Conservation (phyloP, 2,329 filamentous ascomycete genomes). For the Sporothrix pallida region DNA sequence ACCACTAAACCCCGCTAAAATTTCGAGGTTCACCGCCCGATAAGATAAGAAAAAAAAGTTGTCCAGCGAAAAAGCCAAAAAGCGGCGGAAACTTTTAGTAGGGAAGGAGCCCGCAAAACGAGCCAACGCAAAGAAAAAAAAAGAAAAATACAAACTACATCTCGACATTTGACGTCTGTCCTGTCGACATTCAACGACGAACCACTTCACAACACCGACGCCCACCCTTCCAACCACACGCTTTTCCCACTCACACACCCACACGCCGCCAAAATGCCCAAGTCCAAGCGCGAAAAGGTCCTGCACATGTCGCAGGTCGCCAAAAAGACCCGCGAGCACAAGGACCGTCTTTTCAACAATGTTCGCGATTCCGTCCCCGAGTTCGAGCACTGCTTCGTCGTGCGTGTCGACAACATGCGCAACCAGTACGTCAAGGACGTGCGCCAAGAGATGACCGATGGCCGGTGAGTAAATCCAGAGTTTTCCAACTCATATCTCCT, state of each 20-base stretch:
- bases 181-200: neutral
- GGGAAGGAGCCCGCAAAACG: conserved; percentile 18
- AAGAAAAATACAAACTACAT: conserved; percentile 7
- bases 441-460: conserved; percentile 80
- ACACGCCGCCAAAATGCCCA: conserved; percentile 71
- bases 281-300: conserved; percentile 90
- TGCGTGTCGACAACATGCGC: conserved; percentile 95
- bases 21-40: conserved; percentile 32
- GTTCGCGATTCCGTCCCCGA: conserved; percentile 83
- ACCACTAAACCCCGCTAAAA: neutral
- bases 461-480: conserved; percentile 63
- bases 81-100: conserved; percentile 19
- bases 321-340: conserved; percentile 93
- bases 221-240: neutral
- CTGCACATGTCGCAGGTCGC: conserved; percentile 88
- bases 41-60: conserved; percentile 38
- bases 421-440: conserved; percentile 96
- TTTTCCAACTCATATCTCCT: too few species aligned
- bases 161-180: neutral
- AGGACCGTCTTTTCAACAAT: conserved; percentile 84
- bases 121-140: conserved; percentile 15
- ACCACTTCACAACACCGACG: neutral
- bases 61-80: conserved; percentile 29
- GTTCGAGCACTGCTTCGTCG: conserved; percentile 92
- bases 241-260: neutral